Evolutionary conservation across 352 stramenopile genomes (phyloP).

Genomic region (Pythium rhizo-oryzae): DNA sequence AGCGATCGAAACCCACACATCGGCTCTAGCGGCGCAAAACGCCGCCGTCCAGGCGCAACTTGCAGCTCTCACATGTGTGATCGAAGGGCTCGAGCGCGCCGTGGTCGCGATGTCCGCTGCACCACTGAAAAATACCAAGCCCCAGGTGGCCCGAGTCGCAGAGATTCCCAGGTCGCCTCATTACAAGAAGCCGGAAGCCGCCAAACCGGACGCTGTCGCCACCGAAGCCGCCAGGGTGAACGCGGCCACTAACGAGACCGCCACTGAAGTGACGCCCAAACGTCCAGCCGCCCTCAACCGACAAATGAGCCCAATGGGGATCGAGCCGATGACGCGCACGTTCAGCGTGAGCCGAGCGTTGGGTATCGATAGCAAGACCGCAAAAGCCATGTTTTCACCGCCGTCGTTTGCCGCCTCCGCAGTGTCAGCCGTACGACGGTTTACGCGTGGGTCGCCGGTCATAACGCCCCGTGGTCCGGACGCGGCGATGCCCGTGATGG

Average conservation of each 20-base stretch:
- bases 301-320: neutral
- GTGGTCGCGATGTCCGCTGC: neutral
- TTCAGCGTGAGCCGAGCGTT: neutral
- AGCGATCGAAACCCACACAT: neutral
- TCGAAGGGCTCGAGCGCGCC: neutral
- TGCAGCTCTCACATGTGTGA: constrained; percentile 27
- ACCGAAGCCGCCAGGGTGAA: too few relatives aligned
- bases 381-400: neutral
- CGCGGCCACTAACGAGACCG: too few relatives aligned
- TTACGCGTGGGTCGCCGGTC: constrained; percentile 5
- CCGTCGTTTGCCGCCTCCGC: constrained; percentile 9
- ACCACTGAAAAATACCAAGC: too few relatives aligned
- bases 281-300: neutral
- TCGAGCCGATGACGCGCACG: neutral
- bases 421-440: constrained; percentile 11
- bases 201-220: too few relatives aligned
- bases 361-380: neutral
- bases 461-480: constrained; percentile 9
- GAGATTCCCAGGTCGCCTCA: too few relatives aligned
- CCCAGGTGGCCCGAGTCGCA: too few relatives aligned
- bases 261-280: too few relatives aligned
- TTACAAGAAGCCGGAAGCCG: too few relatives aligned
- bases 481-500: constrained; percentile 32
- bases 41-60: constrained; percentile 43
- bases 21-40: constrained; percentile 42